These are phyloP conservation scores for Tephrocybe rancida DNA, from an alignment of 768 basidiomycete species.

Conservation along the genomic window DNA sequence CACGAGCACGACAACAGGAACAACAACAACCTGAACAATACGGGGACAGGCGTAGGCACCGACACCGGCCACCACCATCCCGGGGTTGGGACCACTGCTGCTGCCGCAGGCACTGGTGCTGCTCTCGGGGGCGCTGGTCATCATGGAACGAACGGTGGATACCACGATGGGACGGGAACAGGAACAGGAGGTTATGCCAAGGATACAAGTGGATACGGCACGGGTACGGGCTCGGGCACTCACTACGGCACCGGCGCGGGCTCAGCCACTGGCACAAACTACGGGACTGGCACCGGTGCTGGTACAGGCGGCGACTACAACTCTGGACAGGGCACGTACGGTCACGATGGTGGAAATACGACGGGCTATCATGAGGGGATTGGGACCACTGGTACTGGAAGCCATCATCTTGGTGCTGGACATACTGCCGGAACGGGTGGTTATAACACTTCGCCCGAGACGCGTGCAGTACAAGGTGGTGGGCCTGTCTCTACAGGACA, in stretches of 20 bases:
- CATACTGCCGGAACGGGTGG: neutral
- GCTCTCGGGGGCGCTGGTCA: neutral
- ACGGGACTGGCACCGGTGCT: neutral
- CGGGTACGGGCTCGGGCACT: neutral
- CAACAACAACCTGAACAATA: neutral
- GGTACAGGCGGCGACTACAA: neutral
- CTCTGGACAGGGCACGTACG: neutral
- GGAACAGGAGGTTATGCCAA: neutral
- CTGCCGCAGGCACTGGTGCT: neutral
- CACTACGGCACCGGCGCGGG: neutral
- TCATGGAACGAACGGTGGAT: neutral
- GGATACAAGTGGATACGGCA: neutral
- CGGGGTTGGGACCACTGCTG: neutral
- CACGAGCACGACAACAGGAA: constrained; percentile 2
- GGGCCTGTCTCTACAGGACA: neutral
- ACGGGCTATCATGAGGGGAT: neutral
- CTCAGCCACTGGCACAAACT: neutral
- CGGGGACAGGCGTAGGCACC: neutral
- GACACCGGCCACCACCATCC: neutral
- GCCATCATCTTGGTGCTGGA: neutral
- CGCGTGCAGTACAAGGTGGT: neutral
- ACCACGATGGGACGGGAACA: neutral
- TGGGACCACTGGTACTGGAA: neutral
- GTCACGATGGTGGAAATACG: neutral
- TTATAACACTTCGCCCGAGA: neutral